Evolutionary conservation across 768 basidiomycete genomes (phyloP), one percentile per base, ranked within the genome.

Genomic region (Boletellus ananiceps): DNA sequence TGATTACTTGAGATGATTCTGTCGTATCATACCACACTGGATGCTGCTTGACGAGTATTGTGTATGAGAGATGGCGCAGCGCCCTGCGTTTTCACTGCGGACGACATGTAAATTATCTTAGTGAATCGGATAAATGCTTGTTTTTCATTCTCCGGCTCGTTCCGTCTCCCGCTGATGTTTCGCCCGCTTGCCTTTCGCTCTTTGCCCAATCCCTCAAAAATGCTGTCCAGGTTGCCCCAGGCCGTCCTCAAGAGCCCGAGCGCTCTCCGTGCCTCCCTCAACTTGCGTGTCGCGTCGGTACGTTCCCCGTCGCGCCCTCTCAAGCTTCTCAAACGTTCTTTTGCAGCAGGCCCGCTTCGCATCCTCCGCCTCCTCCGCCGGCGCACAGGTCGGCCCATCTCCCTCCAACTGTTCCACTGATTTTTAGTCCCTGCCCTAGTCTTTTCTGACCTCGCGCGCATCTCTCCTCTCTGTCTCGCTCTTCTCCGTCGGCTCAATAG

Each of bases 401-500:
- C n/a, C 43, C 44, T 34, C 4, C 37, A 25, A 8, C 2, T 44
- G 19, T 5, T 34, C 21, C 16, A 5, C 38, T 44, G 15, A 42
- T 44, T 33, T 58, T 36, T 31, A 16, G 40, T 31, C 2, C 7
- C 36, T 12, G 13, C 13, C 49, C 18, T 48, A 91, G 88, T 74
- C 85, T 13, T 64, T 86, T 55, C 58, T 84, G 57, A 79, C 74
- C 64, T 91, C 90, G 48, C 84, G 83, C 65, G 75, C 82, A 50
- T 79, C 88, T 21, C 79, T 91, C 54, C 80, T 82, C 48, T 83
- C 93, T 40, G 82, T 83, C 53, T 82, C 89, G 42, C 73, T 85
- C 49, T 69, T 89, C 66, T 81, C 93, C 40, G 88, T 73, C 54
- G 96, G 96, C 54, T 86, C 95, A 40, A 81, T 96, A 69, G 92